Conservation (phyloP, 2,329 filamentous ascomycete species). For the Diplocarpon rosae region DNA sequence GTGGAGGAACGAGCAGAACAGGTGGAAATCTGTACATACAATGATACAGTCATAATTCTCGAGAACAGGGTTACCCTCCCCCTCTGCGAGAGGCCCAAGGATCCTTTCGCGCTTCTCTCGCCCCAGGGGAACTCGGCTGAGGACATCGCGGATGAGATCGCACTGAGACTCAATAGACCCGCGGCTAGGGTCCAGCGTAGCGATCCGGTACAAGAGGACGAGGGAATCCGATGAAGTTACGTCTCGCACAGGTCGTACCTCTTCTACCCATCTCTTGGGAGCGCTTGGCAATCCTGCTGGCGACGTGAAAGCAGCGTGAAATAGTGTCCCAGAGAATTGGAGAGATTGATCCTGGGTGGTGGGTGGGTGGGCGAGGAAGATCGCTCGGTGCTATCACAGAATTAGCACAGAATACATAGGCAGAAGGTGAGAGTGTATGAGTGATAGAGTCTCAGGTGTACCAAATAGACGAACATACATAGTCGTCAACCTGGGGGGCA, state of each 20-base stretch:
- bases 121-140: conserved; percentile 15
- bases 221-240: conserved; percentile 15
- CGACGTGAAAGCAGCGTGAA: conserved; percentile 16
- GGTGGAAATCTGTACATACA: no score
- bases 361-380: conserved; percentile 19
- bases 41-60: conserved; percentile 21
- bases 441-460: background rate
- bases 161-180: conserved; percentile 7
- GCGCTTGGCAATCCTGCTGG: background rate
- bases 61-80: conserved; percentile 15
- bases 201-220: conserved; percentile 15
- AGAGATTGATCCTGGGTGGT: conserved; percentile 2
- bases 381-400: conserved; percentile 14
- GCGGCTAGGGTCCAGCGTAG: conserved; percentile 9
- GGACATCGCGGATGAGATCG: conserved; percentile 6
- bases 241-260: conserved; percentile 13
- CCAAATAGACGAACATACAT: conserved; percentile 9
- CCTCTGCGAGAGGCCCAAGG: conserved; percentile 7
- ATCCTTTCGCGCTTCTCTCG: conserved; percentile 8
- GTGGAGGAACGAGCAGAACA: no score
- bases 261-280: conserved; percentile 11
- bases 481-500: conserved; percentile 20
- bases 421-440: conserved; percentile 1
- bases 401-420: background rate
- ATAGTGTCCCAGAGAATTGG: conserved; percentile 15